Evolutionary conservation across 352 stramenopile genomes (phyloP), one percentile per base, ranked within the genome.

Genomic region (Globisporangium cederbergense): DNA sequence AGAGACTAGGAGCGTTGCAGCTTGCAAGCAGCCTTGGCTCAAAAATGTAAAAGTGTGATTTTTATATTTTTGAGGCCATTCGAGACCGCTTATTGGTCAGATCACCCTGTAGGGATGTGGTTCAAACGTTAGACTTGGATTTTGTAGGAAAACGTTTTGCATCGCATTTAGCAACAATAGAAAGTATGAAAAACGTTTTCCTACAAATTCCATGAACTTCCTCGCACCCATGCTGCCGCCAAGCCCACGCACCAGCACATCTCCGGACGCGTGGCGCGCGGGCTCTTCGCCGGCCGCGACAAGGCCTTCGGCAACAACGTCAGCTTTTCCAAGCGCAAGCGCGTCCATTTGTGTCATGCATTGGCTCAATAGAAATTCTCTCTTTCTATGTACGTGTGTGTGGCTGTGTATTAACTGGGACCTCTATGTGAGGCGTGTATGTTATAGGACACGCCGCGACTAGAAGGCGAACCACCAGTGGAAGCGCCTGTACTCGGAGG

Each of bases 401-500:
- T 22, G 14, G 10, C n/a, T 30, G 14, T 36, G 49, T 36, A 55
- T 38, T 55, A 6, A 55, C 36, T 30, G 28, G 16, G 9, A 22
- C 3, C 28, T 57, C 16, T 57, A 28, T 58, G 51, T 42, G 49
- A 32, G 53, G 43, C 40, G 16, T 14, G 5, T 6, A 14, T 30
- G 47, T 20, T 50, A 18, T 53, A 86, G 78, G 61, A 98, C 90
- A 25, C 91, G 88, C 45, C 87, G 95, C 56, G 90, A 79, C 43
- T 98, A 93, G 86, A 97, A 98, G 73, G 93, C 97, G 18, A 98
- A 98, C 73, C 81, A 97, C 72, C 88, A 96, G 67, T 91, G 77
- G 74, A 96, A 96, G 76, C 67, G 77, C 43, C 60, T 96, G 62
- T 96, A 93, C 81, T 92, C 80, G 55, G 91, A 98, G 74, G 80